Base-by-base conservation (phyloP, 2,329 filamentous ascomycete species). In the Davidsoniella neocaledoniae region DNA sequence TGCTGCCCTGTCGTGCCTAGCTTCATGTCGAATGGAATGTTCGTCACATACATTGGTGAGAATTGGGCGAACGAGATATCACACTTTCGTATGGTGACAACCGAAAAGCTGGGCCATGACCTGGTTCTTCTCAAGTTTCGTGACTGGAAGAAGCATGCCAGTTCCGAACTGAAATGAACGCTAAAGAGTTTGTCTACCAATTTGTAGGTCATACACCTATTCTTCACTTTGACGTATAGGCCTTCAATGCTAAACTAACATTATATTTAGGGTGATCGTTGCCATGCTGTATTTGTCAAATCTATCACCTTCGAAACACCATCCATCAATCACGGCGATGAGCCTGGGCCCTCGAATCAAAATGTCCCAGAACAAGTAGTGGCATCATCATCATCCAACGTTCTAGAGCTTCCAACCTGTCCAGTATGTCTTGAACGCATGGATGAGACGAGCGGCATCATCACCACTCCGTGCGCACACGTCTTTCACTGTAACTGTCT, bases 401-500 rank as follows among this genome's bases (percentile, higher is more conserved):
- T 96, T 1, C 74, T 94, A 49, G 91, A 98, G 65, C 69, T 98
- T 10, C 91, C 91, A 2, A 96, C 91, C 1, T 98, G 91, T 56
- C 88, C 91, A 0, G 91, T 98, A 8, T 98, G 91, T 57, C 73
- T 98, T 4, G 91, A 98, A 63, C 81, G 90, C 44, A 98, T 98
- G 91, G 91, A 98, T 59, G 90, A 96, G 62, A 95, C 88, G 0
- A 93, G 87, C 0, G 91, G 91, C 0, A 71, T 98, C 2, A 77
- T 98, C 61, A 98, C 91, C 1, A 96, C 96, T 39, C 81, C 93
- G 26, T 98, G 91, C 61, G 90, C 96, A 59, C 91, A 98, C 59
- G 86, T 96, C 47, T 98, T 98, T 61, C 91, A 98, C 63, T 96
- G 91, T 61, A 88, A 82, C 1, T 98, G 91, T 64, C 71, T 98